phyloP scores from a whole-genome alignment of 257 asterid genomes.

The Solanum ahanhuiri region DNA sequence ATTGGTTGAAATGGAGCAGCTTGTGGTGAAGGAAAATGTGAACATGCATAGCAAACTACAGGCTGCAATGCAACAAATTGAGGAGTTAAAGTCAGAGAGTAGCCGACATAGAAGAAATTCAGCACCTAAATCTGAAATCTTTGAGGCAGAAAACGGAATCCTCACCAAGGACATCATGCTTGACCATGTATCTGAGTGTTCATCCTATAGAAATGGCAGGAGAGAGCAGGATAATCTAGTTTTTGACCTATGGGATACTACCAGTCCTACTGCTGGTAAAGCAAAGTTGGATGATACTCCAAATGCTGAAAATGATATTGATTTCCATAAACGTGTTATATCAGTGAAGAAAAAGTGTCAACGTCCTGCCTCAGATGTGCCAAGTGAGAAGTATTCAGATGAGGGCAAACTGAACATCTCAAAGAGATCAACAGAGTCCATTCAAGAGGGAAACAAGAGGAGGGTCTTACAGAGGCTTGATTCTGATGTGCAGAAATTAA shows the following conservation, averaged over 20 bases:
- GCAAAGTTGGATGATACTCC: slow-evolving; percentile 12
- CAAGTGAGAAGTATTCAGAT: slow-evolving; percentile 33
- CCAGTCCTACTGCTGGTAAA: slow-evolving; percentile 18
- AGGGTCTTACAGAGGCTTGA: slow-evolving; percentile 75
- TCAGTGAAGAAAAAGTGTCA: slow-evolving; percentile 39
- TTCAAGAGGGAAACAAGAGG: slow-evolving; percentile 62
- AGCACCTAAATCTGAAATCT: slow-evolving; percentile 46
- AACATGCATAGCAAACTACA: slow-evolving; percentile 51
- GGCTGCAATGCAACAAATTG: slow-evolving; percentile 52
- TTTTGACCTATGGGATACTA: slow-evolving; percentile 34
- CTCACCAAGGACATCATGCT: slow-evolving; percentile 88
- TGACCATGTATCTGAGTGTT: slow-evolving; percentile 75
- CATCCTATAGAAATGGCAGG: slow-evolving; percentile 48
- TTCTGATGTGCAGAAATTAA: slow-evolving; percentile 77
- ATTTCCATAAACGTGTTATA: slow-evolving; percentile 5
- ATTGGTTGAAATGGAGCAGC: slow-evolving; percentile 39
- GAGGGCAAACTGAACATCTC: slow-evolving; percentile 56
- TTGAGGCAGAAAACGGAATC: slow-evolving; percentile 54
- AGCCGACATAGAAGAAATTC: slow-evolving; percentile 31
- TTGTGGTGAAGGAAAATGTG: slow-evolving; percentile 43
- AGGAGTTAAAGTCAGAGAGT: slow-evolving; percentile 52
- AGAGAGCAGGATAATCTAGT: slow-evolving; percentile 41
- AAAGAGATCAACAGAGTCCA: slow-evolving; percentile 36
- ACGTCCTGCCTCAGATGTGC: slow-evolving; percentile 20
- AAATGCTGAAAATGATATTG: slow-evolving; percentile 9